Evolutionary conservation across 1,139 yeast genomes (phyloP), one percentile per base, ranked within the genome.

Genomic region (Taphrina sp.): DNA sequence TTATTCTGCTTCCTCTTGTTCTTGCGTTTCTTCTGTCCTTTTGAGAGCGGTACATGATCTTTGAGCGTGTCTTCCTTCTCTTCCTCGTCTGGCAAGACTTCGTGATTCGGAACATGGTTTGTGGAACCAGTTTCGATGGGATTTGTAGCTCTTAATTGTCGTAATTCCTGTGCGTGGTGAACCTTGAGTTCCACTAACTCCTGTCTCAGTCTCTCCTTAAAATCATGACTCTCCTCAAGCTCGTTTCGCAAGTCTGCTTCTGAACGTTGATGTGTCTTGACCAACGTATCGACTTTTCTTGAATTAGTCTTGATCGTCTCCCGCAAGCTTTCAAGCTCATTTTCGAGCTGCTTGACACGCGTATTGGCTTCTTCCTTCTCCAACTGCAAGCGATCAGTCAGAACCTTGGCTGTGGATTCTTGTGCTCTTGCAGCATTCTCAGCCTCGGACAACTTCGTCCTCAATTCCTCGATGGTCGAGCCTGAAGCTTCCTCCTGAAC

Each of bases 381-480:
- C 17, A 14, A 29, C 41, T 33, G 38, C 33, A 12, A 12, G 28
- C 53, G 16, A 5, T 46, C 58, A 33, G 53, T 51, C 14, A 44
- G 58, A 10, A 39, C 23, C 24, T 49, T 49, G 28, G 46, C 31
- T n/a, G n/a, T n/a, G n/a, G 29, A 46, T 56, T 12, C 56, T 56
- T 5, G 26, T 20, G 28, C 22, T 52, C 52, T 39, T 45, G 39
- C 16, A 3, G 16, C 45, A 16, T 20, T 26, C 16, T 34, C 47
- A 4, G 54, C 28, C 17, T 56, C 55, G 3, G 66, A 64, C 28
- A 61, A 63, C 17, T 66, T 62, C 17, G 64, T 66, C 33, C 65
- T 62, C 1, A 69, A 58, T 28, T 64, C 67, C 28, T 64, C 61
- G 1, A 63, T 36, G 20, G 65, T 68, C 16, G 49, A n/a, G n/a